Evolutionary conservation across 805 yeast species (phyloP).

Genomic region (Lachancea sp.): DNA sequence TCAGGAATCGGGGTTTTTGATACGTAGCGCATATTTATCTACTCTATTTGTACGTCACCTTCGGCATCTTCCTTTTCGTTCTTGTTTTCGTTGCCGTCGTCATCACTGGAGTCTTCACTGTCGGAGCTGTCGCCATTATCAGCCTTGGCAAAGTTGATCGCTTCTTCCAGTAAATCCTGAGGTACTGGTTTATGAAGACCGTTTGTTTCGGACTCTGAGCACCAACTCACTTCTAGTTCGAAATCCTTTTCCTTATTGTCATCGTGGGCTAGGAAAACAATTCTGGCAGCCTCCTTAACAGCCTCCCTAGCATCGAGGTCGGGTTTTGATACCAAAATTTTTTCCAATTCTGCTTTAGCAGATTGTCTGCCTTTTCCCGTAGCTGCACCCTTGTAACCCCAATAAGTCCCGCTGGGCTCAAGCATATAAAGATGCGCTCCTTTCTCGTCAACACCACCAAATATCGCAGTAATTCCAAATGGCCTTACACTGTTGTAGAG

Average conservation of each 20-base stretch:
- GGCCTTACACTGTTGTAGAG: constrained; percentile 97
- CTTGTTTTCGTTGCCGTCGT: constrained; percentile 13
- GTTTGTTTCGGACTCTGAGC: constrained; percentile 63
- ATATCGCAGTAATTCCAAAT: constrained; percentile 85
- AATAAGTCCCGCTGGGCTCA: constrained; percentile 93
- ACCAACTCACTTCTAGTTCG: constrained; percentile 93
- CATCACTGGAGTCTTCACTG: constrained; percentile 21
- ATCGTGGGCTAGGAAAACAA: constrained; percentile 91
- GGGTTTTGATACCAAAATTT: constrained; percentile 40
- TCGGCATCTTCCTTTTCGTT: constrained; percentile 14
- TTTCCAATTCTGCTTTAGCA: constrained; percentile 96
- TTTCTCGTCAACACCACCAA: constrained; percentile 87
- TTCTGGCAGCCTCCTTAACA: constrained; percentile 87
- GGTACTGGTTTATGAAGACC: constrained; percentile 81
- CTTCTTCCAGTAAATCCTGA: constrained; percentile 71
- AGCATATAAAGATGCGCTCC: constrained; percentile 94
- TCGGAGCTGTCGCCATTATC: constrained; percentile 44
- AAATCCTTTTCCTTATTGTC: constrained; percentile 96
- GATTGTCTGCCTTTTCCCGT: constrained; percentile 97
- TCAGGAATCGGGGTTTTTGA: too few relatives aligned
- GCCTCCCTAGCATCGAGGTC: constrained; percentile 69
- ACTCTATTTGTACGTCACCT: constrained; percentile 20
- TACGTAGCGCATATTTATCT: not conserved
- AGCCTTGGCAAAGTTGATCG: constrained; percentile 74
- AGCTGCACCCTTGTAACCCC: constrained; percentile 98